Percentiles rank a stretch among this genome's conserved stretches.
phyloP scores from a whole-genome alignment of 2,329 filamentous ascomycete genomes.

The Aspergillus alliaceus region DNA sequence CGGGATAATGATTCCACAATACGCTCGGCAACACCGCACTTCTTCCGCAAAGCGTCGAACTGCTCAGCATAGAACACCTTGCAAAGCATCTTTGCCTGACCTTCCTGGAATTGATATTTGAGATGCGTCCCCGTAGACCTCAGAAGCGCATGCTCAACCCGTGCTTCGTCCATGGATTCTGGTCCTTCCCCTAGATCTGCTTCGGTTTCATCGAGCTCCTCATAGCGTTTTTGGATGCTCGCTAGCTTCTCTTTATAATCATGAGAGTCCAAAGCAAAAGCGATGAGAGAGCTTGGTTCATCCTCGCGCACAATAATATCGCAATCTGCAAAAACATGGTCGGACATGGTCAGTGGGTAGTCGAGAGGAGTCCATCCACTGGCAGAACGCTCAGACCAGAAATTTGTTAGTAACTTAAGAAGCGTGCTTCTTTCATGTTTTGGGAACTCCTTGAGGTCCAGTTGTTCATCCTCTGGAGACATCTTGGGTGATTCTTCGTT shows the following conservation, averaged over 20 bases:
- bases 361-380: conserved; percentile 92
- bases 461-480: conserved; percentile 53
- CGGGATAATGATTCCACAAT: conserved; percentile 94
- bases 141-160: conserved; percentile 81
- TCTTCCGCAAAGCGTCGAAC: conserved; percentile 89
- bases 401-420: conserved; percentile 94
- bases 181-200: conserved; percentile 27
- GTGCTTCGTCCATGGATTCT: conserved; percentile 60
- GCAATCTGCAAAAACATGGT: conserved; percentile 95
- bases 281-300: conserved; percentile 93
- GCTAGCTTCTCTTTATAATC: conserved; percentile 82
- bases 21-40: conserved; percentile 88
- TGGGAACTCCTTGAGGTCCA: conserved; percentile 71
- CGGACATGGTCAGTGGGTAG: conserved; percentile 81
- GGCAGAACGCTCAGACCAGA: conserved; percentile 96
- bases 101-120: conserved; percentile 93
- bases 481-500: conserved; percentile 56
- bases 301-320: conserved; percentile 97
- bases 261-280: conserved; percentile 82
- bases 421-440: conserved; percentile 91
- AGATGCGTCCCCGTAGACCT: conserved; percentile 87
- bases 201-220: conserved; percentile 29
- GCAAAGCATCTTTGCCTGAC: conserved; percentile 91
- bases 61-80: conserved; percentile 99
- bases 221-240: conserved; percentile 40